Conservation (phyloP, 352 stramenopile species). For the Peronospora destructor region DNA sequence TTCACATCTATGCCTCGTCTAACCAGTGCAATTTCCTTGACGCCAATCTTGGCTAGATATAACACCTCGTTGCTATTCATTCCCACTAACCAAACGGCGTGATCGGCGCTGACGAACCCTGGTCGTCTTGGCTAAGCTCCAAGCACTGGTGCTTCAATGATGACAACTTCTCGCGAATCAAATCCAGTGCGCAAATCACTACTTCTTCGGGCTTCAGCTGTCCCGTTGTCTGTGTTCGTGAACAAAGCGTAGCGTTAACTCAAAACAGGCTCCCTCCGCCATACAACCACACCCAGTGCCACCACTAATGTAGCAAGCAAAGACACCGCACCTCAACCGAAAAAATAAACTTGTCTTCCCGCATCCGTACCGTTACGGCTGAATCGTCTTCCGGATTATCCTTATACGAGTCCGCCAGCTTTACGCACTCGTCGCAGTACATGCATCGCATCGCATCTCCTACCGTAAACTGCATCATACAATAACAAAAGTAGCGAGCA, state of each 20-base stretch:
- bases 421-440: constrained; percentile 93
- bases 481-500: constrained; percentile 1
- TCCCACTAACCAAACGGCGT: constrained; percentile 70
- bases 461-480: constrained; percentile 39
- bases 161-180: constrained; percentile 83
- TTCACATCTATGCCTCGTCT: constrained; percentile 1
- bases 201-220: constrained; percentile 81
- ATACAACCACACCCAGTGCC: not conserved
- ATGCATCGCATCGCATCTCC: constrained; percentile 83
- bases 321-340: constrained; percentile 80
- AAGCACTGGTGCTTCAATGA: constrained; percentile 83
- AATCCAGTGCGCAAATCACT: constrained; percentile 79
- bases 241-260: not conserved
- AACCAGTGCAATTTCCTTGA: constrained; percentile 2
- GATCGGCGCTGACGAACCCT: constrained; percentile 51
- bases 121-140: constrained; percentile 78
- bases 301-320: not conserved
- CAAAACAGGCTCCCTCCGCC: not conserved
- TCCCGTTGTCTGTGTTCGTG: constrained; percentile 54
- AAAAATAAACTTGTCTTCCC: constrained; percentile 94
- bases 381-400: constrained; percentile 93
- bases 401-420: constrained; percentile 90
- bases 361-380: constrained; percentile 86
- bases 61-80: constrained; percentile 8
- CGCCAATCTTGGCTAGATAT: constrained; percentile 15